A percentile compares a stretch with the other conserved stretches of the same genome.
Evolutionary conservation across 495 filamentous ascomycete genomes (phyloP).

Genomic region (Penicillium ochrochloron): DNA sequence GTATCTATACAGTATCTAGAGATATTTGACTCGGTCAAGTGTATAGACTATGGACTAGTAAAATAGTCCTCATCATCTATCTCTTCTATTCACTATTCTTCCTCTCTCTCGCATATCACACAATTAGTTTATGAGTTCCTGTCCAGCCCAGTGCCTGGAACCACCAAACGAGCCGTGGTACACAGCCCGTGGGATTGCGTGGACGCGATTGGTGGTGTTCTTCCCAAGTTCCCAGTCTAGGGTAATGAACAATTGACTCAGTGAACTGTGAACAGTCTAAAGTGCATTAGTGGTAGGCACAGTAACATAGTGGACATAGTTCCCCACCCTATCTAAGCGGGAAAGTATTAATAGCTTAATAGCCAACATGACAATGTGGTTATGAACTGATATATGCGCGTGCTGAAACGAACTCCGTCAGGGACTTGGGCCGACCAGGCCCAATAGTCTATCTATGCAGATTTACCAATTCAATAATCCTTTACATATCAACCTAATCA

Average conservation of each 20-base stretch:
- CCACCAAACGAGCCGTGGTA: constrained; percentile 16
- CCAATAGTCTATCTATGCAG: not conserved
- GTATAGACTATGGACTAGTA: not conserved
- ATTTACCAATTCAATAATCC: no score
- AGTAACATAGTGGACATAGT: not conserved
- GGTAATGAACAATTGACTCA: not conserved
- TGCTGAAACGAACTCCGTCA: constrained; percentile 2
- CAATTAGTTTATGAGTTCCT: not conserved
- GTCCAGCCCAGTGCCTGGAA: not conserved
- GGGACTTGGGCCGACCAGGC: not conserved
- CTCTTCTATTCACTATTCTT: not conserved
- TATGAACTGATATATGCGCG: not conserved
- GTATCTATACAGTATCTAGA: not conserved
- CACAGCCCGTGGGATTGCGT: constrained; percentile 9
- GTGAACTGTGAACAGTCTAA: not conserved
- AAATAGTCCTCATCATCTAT: not conserved
- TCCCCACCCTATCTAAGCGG: not conserved
- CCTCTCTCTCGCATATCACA: not conserved
- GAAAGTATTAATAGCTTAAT: constrained; percentile 7
- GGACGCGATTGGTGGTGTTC: constrained; percentile 28
- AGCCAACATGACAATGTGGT: not conserved
- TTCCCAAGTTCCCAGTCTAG: constrained; percentile 3
- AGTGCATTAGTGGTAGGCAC: not conserved
- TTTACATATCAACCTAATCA: no score
- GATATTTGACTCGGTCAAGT: not conserved